Evolutionary conservation across 148 eudicot genomes (phyloP), one percentile per base, ranked within the genome.

Genomic region (Beta vulgaris): DNA sequence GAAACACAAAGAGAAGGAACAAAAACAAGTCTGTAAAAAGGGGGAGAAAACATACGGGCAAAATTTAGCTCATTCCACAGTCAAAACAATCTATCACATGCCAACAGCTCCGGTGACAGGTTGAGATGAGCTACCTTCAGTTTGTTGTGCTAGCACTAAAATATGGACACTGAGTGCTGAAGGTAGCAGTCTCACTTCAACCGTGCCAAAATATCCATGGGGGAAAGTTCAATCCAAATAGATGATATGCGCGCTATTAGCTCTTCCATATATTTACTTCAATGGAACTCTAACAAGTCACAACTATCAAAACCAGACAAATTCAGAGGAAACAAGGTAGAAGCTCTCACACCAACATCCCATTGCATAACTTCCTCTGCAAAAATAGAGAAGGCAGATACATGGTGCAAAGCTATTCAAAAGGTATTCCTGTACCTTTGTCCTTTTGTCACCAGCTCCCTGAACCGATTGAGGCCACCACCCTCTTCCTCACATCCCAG

Each of bases 381-480:
- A 63, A 70, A 16, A 37, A 60, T 23, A 21, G 59, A 26, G 51
- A 26, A 32, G 31, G 23, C 37, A 21, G 62, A 58, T n/a, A 62
- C 4, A 58, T 46, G 29, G 53, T 68, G 68, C 77, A 74, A 16
- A 57, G 57, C 48, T 65, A 23, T 31, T 11, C 16, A 69, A 21
- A 32, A 54, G 48, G 31, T 44, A 37, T 44, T 59, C 67, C 68
- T 73, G 58, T 49, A 57, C 42, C 36, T 16, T 64, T 25, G 46
- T 65, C 78, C 42, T 26, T 16, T 64, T 25, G 46, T 65, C 78
- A 51, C 40, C 37, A 63, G 71, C 77, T 49, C 42, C 55, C 51
- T 39, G 46, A 35, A 65, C 49, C 19, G 8, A 39, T 46, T 36
- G 28, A 16, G 21, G 73, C 65, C 25, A 26, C 15, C 78, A 26